Conservation (phyloP, 2,329 filamentous ascomycete genomes). For the Talaromyces sp. region DNA sequence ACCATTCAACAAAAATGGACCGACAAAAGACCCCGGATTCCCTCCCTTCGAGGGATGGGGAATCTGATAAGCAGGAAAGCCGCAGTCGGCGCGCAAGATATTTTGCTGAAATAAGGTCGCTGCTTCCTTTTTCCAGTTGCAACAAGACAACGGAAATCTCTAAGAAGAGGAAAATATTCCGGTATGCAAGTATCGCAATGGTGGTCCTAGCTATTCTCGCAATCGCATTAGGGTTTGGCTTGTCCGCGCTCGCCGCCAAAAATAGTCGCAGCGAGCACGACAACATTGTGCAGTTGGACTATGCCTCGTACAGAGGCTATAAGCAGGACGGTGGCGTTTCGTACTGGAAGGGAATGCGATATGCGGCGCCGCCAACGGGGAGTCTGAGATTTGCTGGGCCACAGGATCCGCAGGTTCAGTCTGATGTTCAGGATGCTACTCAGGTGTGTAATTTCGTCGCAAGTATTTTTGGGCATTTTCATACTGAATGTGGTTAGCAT, state of each 20-base stretch:
- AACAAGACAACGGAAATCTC: not conserved
- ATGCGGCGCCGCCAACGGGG: slow-evolving; percentile 66
- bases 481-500: slow-evolving; percentile 30
- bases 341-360: slow-evolving; percentile 73
- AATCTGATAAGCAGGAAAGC: not conserved
- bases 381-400: slow-evolving; percentile 65
- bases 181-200: not conserved
- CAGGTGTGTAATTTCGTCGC: slow-evolving; percentile 38
- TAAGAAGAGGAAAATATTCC: not conserved
- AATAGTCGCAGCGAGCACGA: not conserved
- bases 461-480: not conserved
- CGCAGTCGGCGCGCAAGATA: not conserved
- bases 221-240: not conserved
- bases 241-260: not conserved
- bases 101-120: not conserved
- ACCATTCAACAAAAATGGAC: not conserved
- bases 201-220: slow-evolving; percentile 1
- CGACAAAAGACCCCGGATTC: not conserved
- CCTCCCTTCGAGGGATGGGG: not conserved
- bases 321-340: slow-evolving; percentile 57
- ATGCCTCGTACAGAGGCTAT: slow-evolving; percentile 63
- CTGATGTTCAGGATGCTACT: slow-evolving; percentile 53
- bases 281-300: slow-evolving; percentile 48
- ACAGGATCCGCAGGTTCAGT: slow-evolving; percentile 54
- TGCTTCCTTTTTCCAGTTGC: not conserved